Percentiles rank a stretch among this genome's conserved stretches.
Conservation (phyloP, 208 protist genomes). For the Crithidia brevicula region DNA sequence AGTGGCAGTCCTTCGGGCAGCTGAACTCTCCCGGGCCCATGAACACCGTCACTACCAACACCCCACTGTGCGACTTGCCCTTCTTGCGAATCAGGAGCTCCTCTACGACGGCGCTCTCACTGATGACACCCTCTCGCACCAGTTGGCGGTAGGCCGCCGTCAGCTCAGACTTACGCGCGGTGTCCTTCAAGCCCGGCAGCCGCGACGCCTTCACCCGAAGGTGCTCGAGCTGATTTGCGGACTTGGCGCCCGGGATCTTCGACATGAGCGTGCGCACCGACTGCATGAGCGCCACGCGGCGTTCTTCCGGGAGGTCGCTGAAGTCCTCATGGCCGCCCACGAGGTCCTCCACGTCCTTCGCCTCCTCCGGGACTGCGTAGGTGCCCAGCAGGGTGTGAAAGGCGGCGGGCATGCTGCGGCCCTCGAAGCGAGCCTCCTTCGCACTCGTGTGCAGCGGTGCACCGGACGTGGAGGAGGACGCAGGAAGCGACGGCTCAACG, state of each 20-base stretch:
- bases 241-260: slow-evolving; percentile 30
- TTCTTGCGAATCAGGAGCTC: slow-evolving; percentile 85
- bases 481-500: slow-evolving; percentile 1
- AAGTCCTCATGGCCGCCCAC: slow-evolving; percentile 80
- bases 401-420: slow-evolving; percentile 55
- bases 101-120: slow-evolving; percentile 50
- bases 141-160: slow-evolving; percentile 86
- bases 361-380: slow-evolving; percentile 76
- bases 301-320: slow-evolving; percentile 66
- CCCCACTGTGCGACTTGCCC: slow-evolving; percentile 88
- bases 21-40: slow-evolving; percentile 92
- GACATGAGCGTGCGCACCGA: slow-evolving; percentile 63
- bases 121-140: slow-evolving; percentile 65
- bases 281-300: slow-evolving; percentile 66
- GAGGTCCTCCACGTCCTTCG: slow-evolving; percentile 84
- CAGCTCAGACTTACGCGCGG: slow-evolving; percentile 88
- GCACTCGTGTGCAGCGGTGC: slow-evolving; percentile 36
- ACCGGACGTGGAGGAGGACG: not conserved
- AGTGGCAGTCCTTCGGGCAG: slow-evolving; percentile 94
- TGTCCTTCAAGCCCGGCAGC: slow-evolving; percentile 83
- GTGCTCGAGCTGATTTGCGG: slow-evolving; percentile 67
- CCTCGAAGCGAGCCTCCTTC: slow-evolving; percentile 73
- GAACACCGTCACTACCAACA: slow-evolving; percentile 94
- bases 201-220: slow-evolving; percentile 78
- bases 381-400: slow-evolving; percentile 62